phyloP scores from a whole-genome alignment of 176 grass and related monocot genomes.

The Eragrostis nindensis region DNA sequence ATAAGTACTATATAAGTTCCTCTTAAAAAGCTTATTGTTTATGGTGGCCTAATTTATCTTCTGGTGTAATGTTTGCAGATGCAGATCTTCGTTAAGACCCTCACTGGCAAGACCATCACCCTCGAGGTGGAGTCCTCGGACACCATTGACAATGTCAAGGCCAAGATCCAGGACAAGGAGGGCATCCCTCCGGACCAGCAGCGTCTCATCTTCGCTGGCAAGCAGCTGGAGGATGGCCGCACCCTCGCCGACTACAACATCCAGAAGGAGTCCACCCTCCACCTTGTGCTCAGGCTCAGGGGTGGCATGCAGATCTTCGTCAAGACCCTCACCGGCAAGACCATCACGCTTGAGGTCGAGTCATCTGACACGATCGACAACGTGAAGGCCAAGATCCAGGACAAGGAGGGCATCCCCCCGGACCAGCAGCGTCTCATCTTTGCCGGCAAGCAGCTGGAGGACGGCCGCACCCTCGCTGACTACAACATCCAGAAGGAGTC shows the following conservation, averaged over 20 bases:
- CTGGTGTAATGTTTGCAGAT: conserved; percentile 34
- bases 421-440: conserved; percentile 79
- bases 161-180: conserved; percentile 78
- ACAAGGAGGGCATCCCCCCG: conserved; percentile 75
- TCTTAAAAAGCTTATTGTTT: neutral
- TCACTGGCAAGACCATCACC: conserved; percentile 67
- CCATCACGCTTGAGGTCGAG: conserved; percentile 66
- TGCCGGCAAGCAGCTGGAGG: conserved; percentile 66
- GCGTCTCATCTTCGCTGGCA: conserved; percentile 59
- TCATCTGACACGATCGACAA: conserved; percentile 69
- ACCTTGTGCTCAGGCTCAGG: conserved; percentile 55
- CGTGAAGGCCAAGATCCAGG: conserved; percentile 80
- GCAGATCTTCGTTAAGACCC: conserved; percentile 74
- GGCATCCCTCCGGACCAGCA: conserved; percentile 76
- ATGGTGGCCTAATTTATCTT: neutral
- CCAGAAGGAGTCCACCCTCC: conserved; percentile 74
- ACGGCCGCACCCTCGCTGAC: conserved; percentile 57
- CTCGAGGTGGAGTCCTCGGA: conserved; percentile 62
- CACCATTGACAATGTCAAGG: conserved; percentile 63
- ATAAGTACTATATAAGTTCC: no score
- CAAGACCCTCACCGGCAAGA: conserved; percentile 82
- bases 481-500: conserved; percentile 93
- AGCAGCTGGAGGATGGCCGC: conserved; percentile 70
- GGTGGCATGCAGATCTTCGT: conserved; percentile 81
- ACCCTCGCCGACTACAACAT: conserved; percentile 78